Percentiles rank a stretch among this genome's conserved stretches.
phyloP scores from a whole-genome alignment of 2,329 filamentous ascomycete genomes.

The Aspergillus amoenus region DNA sequence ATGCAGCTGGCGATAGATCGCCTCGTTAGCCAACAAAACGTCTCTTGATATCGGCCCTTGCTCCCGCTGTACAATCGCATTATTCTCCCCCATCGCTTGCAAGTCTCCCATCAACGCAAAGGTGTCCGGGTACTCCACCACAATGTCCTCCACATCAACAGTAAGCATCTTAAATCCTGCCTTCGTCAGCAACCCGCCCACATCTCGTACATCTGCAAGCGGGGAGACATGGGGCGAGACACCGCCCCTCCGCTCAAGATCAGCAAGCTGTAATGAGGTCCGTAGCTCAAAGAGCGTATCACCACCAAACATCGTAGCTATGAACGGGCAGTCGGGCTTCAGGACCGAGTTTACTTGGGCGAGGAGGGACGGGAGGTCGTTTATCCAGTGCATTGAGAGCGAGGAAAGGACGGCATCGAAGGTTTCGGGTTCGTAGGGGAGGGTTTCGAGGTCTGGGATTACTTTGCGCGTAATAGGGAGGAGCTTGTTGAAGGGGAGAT shows the following conservation, averaged over 20 bases:
- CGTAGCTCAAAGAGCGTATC: constrained; percentile 92
- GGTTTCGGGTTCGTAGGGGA: constrained; percentile 72
- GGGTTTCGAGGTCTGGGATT: constrained; percentile 63
- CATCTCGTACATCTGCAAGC: constrained; percentile 84
- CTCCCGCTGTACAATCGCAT: constrained; percentile 82
- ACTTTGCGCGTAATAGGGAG: constrained; percentile 73
- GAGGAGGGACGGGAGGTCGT: constrained; percentile 84
- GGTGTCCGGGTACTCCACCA: constrained; percentile 87
- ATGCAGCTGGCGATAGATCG: constrained; percentile 84
- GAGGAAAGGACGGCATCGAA: constrained; percentile 92
- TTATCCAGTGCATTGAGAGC: constrained; percentile 93
- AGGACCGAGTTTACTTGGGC: constrained; percentile 81
- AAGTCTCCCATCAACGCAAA: constrained; percentile 92
- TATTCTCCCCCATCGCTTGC: constrained; percentile 94
- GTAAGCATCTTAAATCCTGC: constrained; percentile 95
- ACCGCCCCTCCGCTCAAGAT: constrained; percentile 86
- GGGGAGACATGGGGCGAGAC: constrained; percentile 89
- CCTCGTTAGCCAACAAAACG: constrained; percentile 81
- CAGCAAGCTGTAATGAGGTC: constrained; percentile 87
- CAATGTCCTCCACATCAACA: constrained; percentile 94
- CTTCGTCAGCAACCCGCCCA: constrained; percentile 80
- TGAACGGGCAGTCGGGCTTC: constrained; percentile 87
- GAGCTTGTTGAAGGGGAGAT: constrained; percentile 64
- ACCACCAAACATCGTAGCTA: constrained; percentile 94
- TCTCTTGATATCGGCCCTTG: constrained; percentile 75